Conservation (phyloP, 2,329 filamentous ascomycete genomes). For the Botrytis byssoidea region DNA sequence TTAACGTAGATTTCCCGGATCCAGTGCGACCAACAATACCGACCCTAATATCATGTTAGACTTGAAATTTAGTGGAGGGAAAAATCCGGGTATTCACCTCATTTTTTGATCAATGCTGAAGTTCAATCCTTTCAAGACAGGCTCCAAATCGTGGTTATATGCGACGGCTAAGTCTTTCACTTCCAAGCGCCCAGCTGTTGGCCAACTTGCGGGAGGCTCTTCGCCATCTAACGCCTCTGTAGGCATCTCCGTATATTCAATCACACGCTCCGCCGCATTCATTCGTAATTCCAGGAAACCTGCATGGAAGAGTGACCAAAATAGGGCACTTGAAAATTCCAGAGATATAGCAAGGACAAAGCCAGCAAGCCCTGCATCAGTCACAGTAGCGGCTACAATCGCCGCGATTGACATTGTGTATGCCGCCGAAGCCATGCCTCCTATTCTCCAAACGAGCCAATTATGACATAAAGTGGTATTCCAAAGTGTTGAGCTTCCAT, state of each 20-base stretch:
- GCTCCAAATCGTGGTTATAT: slow-evolving; percentile 67
- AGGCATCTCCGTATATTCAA: slow-evolving; percentile 68
- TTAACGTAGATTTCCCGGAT: slow-evolving; percentile 34
- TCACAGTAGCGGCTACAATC: slow-evolving; percentile 58
- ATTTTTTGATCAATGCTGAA: slow-evolving; percentile 51
- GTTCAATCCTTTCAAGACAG: slow-evolving; percentile 65
- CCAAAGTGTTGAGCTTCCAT: slow-evolving; percentile 62
- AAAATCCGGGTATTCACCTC: neutral
- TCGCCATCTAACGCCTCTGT: slow-evolving; percentile 65
- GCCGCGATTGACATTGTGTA: slow-evolving; percentile 66
- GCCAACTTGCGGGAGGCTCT: slow-evolving; percentile 68
- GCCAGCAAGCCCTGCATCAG: slow-evolving; percentile 68
- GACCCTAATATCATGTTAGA: slow-evolving; percentile 23
- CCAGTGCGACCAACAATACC: slow-evolving; percentile 36
- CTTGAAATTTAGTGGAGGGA: neutral
- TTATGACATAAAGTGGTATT: slow-evolving; percentile 47
- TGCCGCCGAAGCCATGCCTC: slow-evolving; percentile 57
- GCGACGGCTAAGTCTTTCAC: slow-evolving; percentile 66
- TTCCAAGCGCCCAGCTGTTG: slow-evolving; percentile 67
- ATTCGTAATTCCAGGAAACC: slow-evolving; percentile 71
- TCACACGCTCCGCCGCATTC: slow-evolving; percentile 71
- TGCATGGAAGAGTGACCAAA: slow-evolving; percentile 63
- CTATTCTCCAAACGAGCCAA: slow-evolving; percentile 21
- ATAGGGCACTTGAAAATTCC: slow-evolving; percentile 62
- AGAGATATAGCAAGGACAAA: slow-evolving; percentile 73